Base-by-base conservation (phyloP, 495 filamentous ascomycete species). In the Umbilicaria muhlenbergii region DNA sequence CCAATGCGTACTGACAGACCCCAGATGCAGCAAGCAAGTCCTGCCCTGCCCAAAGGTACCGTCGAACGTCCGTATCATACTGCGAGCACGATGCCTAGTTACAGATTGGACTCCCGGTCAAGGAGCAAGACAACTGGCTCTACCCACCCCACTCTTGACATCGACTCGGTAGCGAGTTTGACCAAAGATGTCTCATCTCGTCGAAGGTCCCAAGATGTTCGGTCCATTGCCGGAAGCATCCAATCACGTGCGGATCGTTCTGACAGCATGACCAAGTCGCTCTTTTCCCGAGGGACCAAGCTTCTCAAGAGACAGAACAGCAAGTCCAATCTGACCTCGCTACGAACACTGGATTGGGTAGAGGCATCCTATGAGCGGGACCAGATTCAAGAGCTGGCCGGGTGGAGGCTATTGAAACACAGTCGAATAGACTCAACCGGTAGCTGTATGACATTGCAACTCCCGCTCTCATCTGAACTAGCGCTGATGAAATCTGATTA, bases 271-370 rank as follows among this genome's bases (percentile, higher is more conserved):
- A 59, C 64, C 10, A 63, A 64, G 36, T 65, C 64, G 8, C 54
- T 71, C 36, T 51, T 71, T 32, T 53, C 61, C 35, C 67, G 68
- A 33, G 68, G 68, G 2, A 70, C 69, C 34, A 68, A 66, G n/a
- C 66, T 74, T 32, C 55, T 74, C 17, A 67, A 63, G 17, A 64
- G 69, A 32, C 65, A 70, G 45, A 68, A 69, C 1, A 74, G 69
- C 51, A 70, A 68, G 41, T 61, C 68, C 48, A 67, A 67, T 36
- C 62, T 73, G 43, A 60, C 63, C 45, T 65, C 65, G 39, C 63
- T 64, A 13, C 49, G 68, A 11, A 46, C 43, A 2, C 12, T 47
- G 32, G 46, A 52, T 38, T 55, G 52, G 50, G 59, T 67, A 40
- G 65, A 69, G 54, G 68, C 64, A 18, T 60, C 68, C 18, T 63